Evolutionary conservation across 805 yeast genomes (phyloP), one percentile per base, ranked within the genome.

Genomic region (Starmera dryadoides): DNA sequence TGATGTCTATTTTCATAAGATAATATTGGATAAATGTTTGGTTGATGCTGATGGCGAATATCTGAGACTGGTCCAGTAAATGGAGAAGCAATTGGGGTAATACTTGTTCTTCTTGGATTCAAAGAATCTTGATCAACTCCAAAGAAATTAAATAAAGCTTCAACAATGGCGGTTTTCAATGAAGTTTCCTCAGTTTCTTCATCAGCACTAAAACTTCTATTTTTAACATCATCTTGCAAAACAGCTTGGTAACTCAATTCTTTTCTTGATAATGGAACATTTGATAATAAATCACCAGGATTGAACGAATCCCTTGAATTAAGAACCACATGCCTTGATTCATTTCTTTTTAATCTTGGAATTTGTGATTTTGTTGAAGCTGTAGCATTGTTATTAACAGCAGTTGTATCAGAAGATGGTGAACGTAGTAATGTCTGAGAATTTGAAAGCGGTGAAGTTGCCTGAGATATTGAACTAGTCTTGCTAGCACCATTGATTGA

Each of bases 261-360:
- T 32, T 48, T 56, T 39, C 81, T 63, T 2, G 81, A 70, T 7
- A 84, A 56, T 1, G 95, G 93, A 1, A 81, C 95, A 39, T 82
- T 84, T 0, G 95, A 83, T 10, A 88, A 61, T 37, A 88, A 65
- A 55, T 87, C 95, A 22, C 96, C 96, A 0, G 96, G 95, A 51
- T 83, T 86, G 15, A 79, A 64, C 4, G 74, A 61, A 38, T 73
- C 71, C 36, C 80, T 63, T 2, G 84, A 69, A 20, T 71, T 75
- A 28, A 82, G 60, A 4, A 61, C 74, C 30, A 75, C 73, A 45
- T 74, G 74, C 41, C 73, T 62, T 2, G 79, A 71, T 30, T 43
- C 50, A 9, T 48, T 39, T 22, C 42, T 42, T 29, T 34, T 38
- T 7, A 44, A 11, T 18, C 35, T 37, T 4, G 50, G 50, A 32